Evolutionary conservation across 495 filamentous ascomycete genomes (phyloP), one percentile per base, ranked within the genome.

Genomic region (Penicillium mononematosum): DNA sequence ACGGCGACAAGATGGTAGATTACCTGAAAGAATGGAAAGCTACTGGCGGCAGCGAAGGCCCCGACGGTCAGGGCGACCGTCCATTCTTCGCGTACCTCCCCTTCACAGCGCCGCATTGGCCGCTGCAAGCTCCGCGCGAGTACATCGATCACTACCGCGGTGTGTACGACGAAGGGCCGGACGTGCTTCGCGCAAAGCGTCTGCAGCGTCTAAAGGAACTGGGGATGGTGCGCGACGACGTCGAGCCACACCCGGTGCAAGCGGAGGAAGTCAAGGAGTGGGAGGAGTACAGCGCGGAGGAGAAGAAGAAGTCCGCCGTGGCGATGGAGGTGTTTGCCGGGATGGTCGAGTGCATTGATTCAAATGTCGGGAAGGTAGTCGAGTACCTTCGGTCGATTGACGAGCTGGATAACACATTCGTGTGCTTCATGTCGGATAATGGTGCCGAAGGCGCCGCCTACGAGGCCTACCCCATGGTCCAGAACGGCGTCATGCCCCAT

Each of bases 401-500:
- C 51, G 84, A 88, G 62, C 72, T 84, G 2, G 82, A 87, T 62
- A 85, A 86, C 63, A 86, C 84, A 5, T 82, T 85, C 46, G 75
- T 86, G 29, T 77, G 81, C 63, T 86, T 86, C 72, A 81, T 87
- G 78, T 81, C 78, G 34, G 82, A 86, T 63, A 86, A 86, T 56
- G 83, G 83, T n/a, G 84, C 84, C 36, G 84, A 86, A 56, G 84
- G 83, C 20, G 80, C 80, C 25, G 75, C 81, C 38, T 80, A 85
- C 55, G 83, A 86, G 58, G 83, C 83, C 11, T 79, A 81, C 51
- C 83, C 85, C 1, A 78, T 78, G 59, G 76, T 80, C 31, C 72
- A 81, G 60, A 77, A 72, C 61, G 74, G 76, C 17, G 78, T 82
- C 45, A 73, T 80, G 59, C 74, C 74, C 38, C 78, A 81, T 53